A percentile compares a stretch with the other conserved stretches of the same genome.
Conservation (phyloP, 306 rosid genomes). For the Citrullus amarus region DNA sequence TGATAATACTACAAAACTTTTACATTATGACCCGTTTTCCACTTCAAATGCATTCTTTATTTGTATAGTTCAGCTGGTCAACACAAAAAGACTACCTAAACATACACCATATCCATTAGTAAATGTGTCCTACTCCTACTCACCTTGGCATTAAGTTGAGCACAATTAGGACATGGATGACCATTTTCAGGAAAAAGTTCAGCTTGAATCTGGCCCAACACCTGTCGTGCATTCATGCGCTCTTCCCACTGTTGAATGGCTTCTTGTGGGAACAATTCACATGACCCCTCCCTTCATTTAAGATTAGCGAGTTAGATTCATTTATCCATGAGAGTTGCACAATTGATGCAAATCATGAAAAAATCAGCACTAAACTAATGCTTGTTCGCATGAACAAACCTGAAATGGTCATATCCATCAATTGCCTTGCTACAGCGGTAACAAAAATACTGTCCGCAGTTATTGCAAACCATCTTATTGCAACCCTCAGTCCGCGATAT, state of each 20-base stretch:
- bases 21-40: not conserved
- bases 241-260: slow-evolving; percentile 49
- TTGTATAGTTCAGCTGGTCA: not conserved
- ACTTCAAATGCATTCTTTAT: not conserved
- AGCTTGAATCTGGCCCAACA: slow-evolving; percentile 49
- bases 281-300: slow-evolving; percentile 40
- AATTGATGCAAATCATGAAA: slow-evolving; percentile 9
- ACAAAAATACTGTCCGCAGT: slow-evolving; percentile 74
- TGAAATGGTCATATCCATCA: slow-evolving; percentile 65
- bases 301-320: slow-evolving; percentile 10
- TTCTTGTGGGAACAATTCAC: slow-evolving; percentile 71
- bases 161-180: slow-evolving; percentile 56
- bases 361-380: not conserved
- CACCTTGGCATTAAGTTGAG: slow-evolving; percentile 87
- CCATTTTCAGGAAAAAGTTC: slow-evolving; percentile 29
- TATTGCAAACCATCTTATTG: slow-evolving; percentile 79
- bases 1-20: not conserved
- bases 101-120: not conserved
- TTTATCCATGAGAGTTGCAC: not conserved
- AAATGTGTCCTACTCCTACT: slow-evolving; percentile 11
- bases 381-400: slow-evolving; percentile 25
- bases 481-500: slow-evolving; percentile 76
- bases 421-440: slow-evolving; percentile 65
- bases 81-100: not conserved
- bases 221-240: slow-evolving; percentile 49